These are phyloP conservation scores for Durio zibethinus DNA, from an alignment of 345 rosid genomes.

Conservation along the genomic window DNA sequence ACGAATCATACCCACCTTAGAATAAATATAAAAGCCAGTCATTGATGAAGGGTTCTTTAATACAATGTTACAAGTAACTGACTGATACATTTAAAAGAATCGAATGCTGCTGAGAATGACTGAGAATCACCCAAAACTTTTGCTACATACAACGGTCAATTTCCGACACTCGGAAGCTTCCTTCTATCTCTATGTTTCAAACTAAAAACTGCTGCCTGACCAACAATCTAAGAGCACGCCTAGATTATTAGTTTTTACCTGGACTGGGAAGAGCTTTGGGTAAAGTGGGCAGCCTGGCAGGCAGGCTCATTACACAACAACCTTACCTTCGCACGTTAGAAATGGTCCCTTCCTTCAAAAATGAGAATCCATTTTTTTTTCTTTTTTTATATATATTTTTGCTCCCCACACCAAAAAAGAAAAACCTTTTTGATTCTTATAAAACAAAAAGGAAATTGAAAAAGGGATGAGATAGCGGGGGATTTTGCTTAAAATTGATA, in stretches of 20 bases:
- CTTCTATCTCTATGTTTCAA: no score
- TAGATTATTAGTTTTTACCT: conserved; percentile 21
- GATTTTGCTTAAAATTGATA: conserved; percentile 6
- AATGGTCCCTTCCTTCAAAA: conserved; percentile 7
- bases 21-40: neutral
- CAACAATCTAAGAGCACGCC: conserved; percentile 31
- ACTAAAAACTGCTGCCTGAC: no score
- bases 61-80: neutral
- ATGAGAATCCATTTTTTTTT: neutral
- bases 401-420: no score
- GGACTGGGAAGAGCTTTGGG: conserved; percentile 8
- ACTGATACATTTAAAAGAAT: neutral
- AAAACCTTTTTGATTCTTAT: neutral
- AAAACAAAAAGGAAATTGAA: neutral
- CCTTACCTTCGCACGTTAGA: conserved; percentile 15
- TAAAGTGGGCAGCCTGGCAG: neutral
- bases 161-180: no score
- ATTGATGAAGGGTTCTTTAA: neutral
- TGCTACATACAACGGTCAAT: neutral
- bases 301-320: conserved; percentile 9
- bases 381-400: no score
- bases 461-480: neutral
- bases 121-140: neutral
- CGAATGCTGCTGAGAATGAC: neutral
- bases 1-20: neutral